These are phyloP conservation scores for Dactylonectria estremocensis DNA, from an alignment of 2,329 filamentous ascomycete species.

Conservation along the genomic window DNA sequence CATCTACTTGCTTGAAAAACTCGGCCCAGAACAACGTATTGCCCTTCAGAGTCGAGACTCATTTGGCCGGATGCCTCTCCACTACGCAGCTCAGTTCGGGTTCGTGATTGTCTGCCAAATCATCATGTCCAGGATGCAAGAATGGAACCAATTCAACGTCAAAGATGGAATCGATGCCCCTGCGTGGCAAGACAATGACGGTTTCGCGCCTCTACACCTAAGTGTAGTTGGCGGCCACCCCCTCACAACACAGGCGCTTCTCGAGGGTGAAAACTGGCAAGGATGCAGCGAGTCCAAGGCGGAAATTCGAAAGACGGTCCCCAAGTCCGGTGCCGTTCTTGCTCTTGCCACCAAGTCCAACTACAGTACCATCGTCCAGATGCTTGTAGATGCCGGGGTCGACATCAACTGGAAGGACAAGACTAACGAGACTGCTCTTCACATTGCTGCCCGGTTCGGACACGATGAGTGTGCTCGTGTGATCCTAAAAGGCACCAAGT, in stretches of 20 bases:
- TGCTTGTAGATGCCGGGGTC: conserved; percentile 90
- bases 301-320: conserved; percentile 77
- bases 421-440: conserved; percentile 90
- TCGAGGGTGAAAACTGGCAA: conserved; percentile 85
- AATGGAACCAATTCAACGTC: conserved; percentile 90
- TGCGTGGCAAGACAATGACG: conserved; percentile 93
- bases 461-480: conserved; percentile 85
- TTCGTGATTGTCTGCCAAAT: conserved; percentile 92
- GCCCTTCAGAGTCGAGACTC: conserved; percentile 81
- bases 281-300: conserved; percentile 74
- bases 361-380: conserved; percentile 85
- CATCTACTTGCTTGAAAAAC: conserved; percentile 73
- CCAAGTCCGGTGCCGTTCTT: conserved; percentile 89
- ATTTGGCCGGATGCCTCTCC: conserved; percentile 87
- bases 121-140: conserved; percentile 89
- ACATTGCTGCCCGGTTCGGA: conserved; percentile 91
- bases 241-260: conserved; percentile 84
- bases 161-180: conserved; percentile 88
- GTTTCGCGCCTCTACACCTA: conserved; percentile 91
- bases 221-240: conserved; percentile 93
- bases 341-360: conserved; percentile 91
- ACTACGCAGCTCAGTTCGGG: conserved; percentile 96
- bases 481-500: conserved; percentile 78
- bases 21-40: conserved; percentile 76
- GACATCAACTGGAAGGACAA: conserved; percentile 95